Evolutionary conservation across 257 asterid genomes (phyloP), one percentile per base, ranked within the genome.

Genomic region (Solanum verrucosum): DNA sequence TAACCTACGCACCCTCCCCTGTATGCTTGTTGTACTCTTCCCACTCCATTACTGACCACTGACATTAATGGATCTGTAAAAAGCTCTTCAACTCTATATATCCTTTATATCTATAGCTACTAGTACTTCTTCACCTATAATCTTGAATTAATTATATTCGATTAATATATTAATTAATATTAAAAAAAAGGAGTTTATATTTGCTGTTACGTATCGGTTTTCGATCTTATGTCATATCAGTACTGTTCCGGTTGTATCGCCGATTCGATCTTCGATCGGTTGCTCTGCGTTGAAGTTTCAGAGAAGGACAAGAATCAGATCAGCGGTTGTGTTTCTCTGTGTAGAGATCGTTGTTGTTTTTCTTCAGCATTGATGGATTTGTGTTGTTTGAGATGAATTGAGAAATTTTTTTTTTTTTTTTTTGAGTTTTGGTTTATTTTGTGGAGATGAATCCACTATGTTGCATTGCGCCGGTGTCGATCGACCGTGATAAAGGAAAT

Each of bases 401-500:
- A 37, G 13, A 68, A 7, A n/a, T n/a, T n/a, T 35, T 2, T 71
- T 12, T 9, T 2, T 0, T 31, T 16, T 68, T 71, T 49, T 15
- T 78, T 27, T 25, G n/a, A 42, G 37, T 59, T 25, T 10, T 52
- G 23, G 9, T 6, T 44, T 14, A 38, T 16, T 52, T 59, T 5
- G 68, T 81, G 52, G 88, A 91, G 87, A 96, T 96, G 99, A 97
- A 97, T 92, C 99, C 99, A 16, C 92, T 97, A 60, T 97, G 99
- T 96, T 97, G 99, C 99, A 97, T 97, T 96, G 99, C 99, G 86
- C 98, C 99, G 67, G 99, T 97, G 38, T 93, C 99, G 90, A 93
- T 93, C 21, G 99, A 97, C 33, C 93, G 93, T 87, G 99, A 97
- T 94, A 96, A 92, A 60, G 92, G 92, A 71, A 89, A 87, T 89